Base-by-base conservation (phyloP, 345 rosid species). In the Rhizophora mangle region DNA sequence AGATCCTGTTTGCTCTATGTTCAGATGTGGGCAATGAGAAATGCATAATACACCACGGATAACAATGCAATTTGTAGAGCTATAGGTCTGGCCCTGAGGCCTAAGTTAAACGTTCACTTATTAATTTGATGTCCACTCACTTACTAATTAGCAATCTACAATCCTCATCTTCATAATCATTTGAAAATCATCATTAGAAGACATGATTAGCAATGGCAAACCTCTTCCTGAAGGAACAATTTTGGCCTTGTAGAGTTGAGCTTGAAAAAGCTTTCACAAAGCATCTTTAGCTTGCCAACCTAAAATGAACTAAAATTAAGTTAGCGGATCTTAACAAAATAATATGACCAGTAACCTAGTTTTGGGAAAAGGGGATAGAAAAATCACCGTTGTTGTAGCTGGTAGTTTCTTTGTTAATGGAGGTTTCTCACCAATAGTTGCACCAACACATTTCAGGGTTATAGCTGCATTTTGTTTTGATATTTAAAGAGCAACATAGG, bases 351-450 rank as follows among this genome's bases (percentile, higher is more conserved):
- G 8, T 47, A 47, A 51, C 52, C 51, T 62, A 32, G 24, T 6
- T n/a, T 53, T 34, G 19, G 66, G 27, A 27, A 51, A 56, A 56
- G 67, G 49, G 46, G 63, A 68, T 30, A 9, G 21, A 78, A 79
- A 70, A 53, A 60, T 81, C 69, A 95, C 97, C 79, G 92, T 87
- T 51, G 92, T 83, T 65, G 86, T 84, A 79, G 96, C 88, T 21
- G 99, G 97, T 73, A 95, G 76, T 82, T 88, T 95, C 83, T 92
- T 90, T 47, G 84, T 87, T 80, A 88, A 22, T 18, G 63, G 79
- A 32, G 85, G 86, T 74, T 88, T 92, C 84, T 95, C 97, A n/a
- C 98, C 92, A 47, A 84, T 79, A 1, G 99, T 88, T 69, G 96
- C 81, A 65, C 90, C 96, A 63, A 90, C 89, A 34, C 94, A 92